phyloP scores from a whole-genome alignment of 495 filamentous ascomycete genomes.

The Cryomyces antarcticus region DNA sequence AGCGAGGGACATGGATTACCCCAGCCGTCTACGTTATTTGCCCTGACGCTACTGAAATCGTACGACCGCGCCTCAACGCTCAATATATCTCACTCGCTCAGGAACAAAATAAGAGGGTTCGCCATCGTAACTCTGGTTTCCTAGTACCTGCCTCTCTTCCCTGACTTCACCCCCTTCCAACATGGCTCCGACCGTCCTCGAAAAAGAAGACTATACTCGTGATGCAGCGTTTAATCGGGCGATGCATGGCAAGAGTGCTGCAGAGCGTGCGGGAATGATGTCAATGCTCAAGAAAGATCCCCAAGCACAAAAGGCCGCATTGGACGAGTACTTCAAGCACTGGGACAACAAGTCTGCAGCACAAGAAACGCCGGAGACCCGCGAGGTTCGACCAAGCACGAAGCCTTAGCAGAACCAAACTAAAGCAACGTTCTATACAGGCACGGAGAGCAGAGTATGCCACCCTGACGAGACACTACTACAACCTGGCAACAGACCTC shows the following conservation, averaged over 20 bases:
- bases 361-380: conserved; percentile 60
- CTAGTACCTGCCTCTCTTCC: neutral
- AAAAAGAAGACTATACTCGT: conserved; percentile 67
- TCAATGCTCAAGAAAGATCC: conserved; percentile 76
- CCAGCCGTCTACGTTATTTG: too few species aligned
- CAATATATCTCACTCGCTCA: neutral
- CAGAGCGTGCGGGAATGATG: conserved; percentile 48
- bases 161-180: neutral
- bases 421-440: conserved; percentile 17
- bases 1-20: too few species aligned
- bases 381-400: conserved; percentile 32
- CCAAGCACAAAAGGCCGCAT: conserved; percentile 64
- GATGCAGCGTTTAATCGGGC: conserved; percentile 89
- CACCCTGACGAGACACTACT: conserved; percentile 90
- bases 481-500: conserved; percentile 91
- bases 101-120: neutral
- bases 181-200: conserved; percentile 57
- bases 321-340: conserved; percentile 99
- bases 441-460: conserved; percentile 80
- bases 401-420: neutral
- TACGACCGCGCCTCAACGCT: neutral
- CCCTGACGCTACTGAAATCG: too few species aligned
- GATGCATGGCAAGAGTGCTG: conserved; percentile 70
- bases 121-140: neutral
- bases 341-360: conserved; percentile 85